Conservation (phyloP, 768 basidiomycete species). For the Pleurotus tuber-regium region DNA sequence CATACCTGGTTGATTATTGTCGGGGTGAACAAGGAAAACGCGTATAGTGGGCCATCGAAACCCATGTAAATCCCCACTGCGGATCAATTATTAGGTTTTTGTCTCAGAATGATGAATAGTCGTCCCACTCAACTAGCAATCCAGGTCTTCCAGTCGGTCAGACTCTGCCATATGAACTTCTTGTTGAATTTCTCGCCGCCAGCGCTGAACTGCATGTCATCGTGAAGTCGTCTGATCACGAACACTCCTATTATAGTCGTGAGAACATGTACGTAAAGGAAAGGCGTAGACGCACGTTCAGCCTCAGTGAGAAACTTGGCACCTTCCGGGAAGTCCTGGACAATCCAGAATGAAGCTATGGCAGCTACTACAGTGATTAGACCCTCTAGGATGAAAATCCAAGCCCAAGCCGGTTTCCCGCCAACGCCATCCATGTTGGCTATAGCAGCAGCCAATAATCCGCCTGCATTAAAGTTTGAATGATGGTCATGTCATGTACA, state of each 20-base stretch:
- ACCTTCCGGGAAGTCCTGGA: slow-evolving; percentile 77
- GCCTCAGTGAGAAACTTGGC: slow-evolving; percentile 65
- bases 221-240: slow-evolving; percentile 61
- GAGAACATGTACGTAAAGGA: not conserved
- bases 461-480: slow-evolving; percentile 36
- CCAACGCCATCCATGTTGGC: slow-evolving; percentile 70
- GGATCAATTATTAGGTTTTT: slow-evolving; percentile 2
- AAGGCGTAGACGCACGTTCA: slow-evolving; percentile 42
- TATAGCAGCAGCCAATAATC: slow-evolving; percentile 64
- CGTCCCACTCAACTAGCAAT: slow-evolving; percentile 48
- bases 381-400: slow-evolving; percentile 51
- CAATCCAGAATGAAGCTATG: slow-evolving; percentile 63
- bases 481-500: not conserved
- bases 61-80: slow-evolving; percentile 72
- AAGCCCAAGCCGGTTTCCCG: slow-evolving; percentile 50
- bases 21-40: slow-evolving; percentile 52
- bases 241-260: slow-evolving; percentile 43
- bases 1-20: slow-evolving; percentile 57
- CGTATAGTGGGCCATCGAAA: slow-evolving; percentile 57
- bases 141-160: slow-evolving; percentile 75
- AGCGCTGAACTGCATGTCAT: slow-evolving; percentile 65
- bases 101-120: slow-evolving; percentile 1
- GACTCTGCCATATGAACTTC: slow-evolving; percentile 56
- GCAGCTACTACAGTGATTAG: slow-evolving; percentile 61
- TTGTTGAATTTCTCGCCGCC: slow-evolving; percentile 54